These are phyloP conservation scores for Xylaria flabelliformis DNA, from an alignment of 495 filamentous ascomycete species.

Conservation along the genomic window DNA sequence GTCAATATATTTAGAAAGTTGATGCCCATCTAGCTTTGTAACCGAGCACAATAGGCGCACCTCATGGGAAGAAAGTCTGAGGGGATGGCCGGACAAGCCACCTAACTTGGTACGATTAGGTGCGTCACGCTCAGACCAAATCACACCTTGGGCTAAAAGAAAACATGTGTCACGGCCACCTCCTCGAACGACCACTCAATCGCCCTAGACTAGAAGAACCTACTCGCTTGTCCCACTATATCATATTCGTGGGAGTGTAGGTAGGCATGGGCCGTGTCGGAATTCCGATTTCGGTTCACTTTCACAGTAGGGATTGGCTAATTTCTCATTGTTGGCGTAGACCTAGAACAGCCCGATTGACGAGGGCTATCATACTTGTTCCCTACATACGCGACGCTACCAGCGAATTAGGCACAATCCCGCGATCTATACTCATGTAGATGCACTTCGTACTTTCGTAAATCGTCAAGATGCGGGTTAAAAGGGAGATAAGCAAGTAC, in stretches of 20 bases:
- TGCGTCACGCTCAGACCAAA: conserved; percentile 1
- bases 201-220: neutral
- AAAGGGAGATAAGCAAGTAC: neutral
- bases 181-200: no score
- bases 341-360: neutral
- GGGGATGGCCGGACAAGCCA: neutral
- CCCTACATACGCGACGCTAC: neutral
- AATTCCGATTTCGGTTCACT: neutral
- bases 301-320: no score
- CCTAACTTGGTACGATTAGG: neutral
- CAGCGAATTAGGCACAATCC: neutral
- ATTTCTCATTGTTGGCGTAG: neutral
- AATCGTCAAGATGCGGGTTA: neutral
- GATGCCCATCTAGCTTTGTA: neutral
- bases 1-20: neutral
- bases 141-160: neutral
- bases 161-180: neutral
- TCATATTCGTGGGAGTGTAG: neutral
- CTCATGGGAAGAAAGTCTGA: neutral
- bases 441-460: neutral
- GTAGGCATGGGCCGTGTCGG: no score
- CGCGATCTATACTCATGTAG: neutral
- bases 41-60: neutral
- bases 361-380: neutral
- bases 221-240: neutral